phyloP scores from a whole-genome alignment of 2,329 filamentous ascomycete species.

The Epichloe glyceriae region DNA sequence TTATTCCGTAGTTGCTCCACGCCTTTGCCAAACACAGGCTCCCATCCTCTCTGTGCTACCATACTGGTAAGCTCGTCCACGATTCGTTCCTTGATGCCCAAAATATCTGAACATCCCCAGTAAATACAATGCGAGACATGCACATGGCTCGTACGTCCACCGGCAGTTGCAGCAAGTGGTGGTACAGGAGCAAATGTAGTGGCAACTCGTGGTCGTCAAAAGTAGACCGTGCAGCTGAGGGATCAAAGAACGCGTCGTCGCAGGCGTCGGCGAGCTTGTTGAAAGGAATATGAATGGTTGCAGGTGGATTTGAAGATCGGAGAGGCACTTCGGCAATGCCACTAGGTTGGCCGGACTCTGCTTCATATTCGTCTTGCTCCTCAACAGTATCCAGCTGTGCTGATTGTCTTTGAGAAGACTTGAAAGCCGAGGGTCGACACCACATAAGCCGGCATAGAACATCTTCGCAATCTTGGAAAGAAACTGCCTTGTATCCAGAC shows the following conservation, averaged over 20 bases:
- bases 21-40: conserved; percentile 57
- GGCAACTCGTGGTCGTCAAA: conserved; percentile 83
- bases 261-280: conserved; percentile 58
- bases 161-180: conserved; percentile 59
- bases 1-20: conserved; percentile 41
- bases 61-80: conserved; percentile 60
- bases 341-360: conserved; percentile 14
- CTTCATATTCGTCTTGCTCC: conserved; percentile 42
- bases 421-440: conserved; percentile 39
- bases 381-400: conserved; percentile 34
- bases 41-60: conserved; percentile 61
- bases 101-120: conserved; percentile 68
- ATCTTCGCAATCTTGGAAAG: conserved; percentile 74
- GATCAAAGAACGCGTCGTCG: conserved; percentile 61
- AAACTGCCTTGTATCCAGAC: conserved; percentile 27
- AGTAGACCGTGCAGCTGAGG: conserved; percentile 34
- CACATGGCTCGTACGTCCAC: conserved; percentile 73
- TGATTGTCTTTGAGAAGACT: conserved; percentile 24
- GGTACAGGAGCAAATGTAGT: conserved; percentile 63
- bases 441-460: conserved; percentile 63
- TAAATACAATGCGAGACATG: conserved; percentile 80
- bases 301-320: conserved; percentile 34
- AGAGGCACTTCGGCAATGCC: conserved; percentile 30
- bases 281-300: conserved; percentile 53
- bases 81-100: conserved; percentile 67